Conservation (phyloP, 768 basidiomycete genomes). For the Termitomyces titanicus region DNA sequence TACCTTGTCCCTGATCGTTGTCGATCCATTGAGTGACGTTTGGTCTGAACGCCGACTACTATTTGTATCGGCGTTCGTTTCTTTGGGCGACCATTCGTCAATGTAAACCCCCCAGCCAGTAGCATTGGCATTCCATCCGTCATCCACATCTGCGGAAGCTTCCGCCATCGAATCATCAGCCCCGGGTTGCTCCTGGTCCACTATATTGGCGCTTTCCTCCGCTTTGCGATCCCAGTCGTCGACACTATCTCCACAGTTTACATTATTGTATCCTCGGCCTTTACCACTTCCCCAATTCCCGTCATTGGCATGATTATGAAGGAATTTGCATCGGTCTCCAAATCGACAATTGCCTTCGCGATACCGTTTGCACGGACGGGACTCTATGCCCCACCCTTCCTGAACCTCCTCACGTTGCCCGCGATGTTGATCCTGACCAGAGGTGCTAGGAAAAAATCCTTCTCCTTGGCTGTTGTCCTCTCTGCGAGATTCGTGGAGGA, state of each 20-base stretch:
- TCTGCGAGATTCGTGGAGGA: not conserved
- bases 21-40: not conserved
- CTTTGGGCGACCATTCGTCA: not conserved
- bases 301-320: slow-evolving; percentile 2
- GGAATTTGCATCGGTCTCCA: slow-evolving; percentile 7
- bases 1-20: not conserved
- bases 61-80: not conserved
- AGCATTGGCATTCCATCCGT: slow-evolving; percentile 7
- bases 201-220: not conserved
- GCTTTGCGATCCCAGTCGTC: not conserved
- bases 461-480: not conserved
- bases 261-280: not conserved
- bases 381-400: not conserved
- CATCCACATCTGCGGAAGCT: not conserved
- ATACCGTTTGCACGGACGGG: slow-evolving; percentile 2
- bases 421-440: not conserved
- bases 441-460: not conserved
- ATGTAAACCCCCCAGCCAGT: not conserved
- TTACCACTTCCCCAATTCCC: slow-evolving; percentile 7
- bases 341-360: not conserved
- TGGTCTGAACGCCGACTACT: not conserved
- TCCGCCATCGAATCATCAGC: not conserved
- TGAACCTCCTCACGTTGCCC: not conserved
- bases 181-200: not conserved
- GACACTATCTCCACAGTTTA: not conserved